Base-by-base conservation (phyloP, 306 rosid species). In the Astragalus glycyphyllos region DNA sequence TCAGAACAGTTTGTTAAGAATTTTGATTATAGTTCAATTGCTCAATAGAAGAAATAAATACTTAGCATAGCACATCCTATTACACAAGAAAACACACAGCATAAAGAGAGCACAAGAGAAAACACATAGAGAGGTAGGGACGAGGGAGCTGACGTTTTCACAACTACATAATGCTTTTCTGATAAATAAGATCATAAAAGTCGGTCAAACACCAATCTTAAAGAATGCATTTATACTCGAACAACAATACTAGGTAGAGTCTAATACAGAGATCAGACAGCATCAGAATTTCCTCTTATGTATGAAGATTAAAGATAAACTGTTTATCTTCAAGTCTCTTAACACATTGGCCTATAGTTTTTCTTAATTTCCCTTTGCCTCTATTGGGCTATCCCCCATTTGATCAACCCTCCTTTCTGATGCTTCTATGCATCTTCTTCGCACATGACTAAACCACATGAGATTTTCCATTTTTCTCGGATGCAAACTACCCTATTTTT, bases 1-100 rank as follows among this genome's bases (percentile, higher is more conserved):
- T 41, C 20, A 74, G 13, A 65, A 72, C 73, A 69, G 12, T 59
- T 58, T 62, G 74, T 9, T 71, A 15, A 73, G 73, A 55, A 66
- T 83, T 67, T 61, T 8, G 62, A 59, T 73, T 51, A 47, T 41
- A 71, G 14, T 40, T 67, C 34, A 26, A 44, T 48, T 16, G 61
- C 23, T 58, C 26, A 73, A 51, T 51, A 71, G 12, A 41, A 41
- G 4, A 9, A 26, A 41, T 15, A 40, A 20, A 20, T 20, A 20
- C 23, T 20, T 20, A 20, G 23, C 23, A 20, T 20, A 38, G 72
- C 66, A 71, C 55, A 34, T 16, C 16, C 35, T 58, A 29, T 37
- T 35, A 58, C 14, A 23, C n/a, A 57, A 20, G 58, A 50, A 69
- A 67, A 20, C 23, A 75, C 34, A 57, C 10, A n/a, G n/a, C 51